phyloP scores from a whole-genome alignment of 2,329 filamentous ascomycete species.

The Lasiodiplodia sp. region DNA sequence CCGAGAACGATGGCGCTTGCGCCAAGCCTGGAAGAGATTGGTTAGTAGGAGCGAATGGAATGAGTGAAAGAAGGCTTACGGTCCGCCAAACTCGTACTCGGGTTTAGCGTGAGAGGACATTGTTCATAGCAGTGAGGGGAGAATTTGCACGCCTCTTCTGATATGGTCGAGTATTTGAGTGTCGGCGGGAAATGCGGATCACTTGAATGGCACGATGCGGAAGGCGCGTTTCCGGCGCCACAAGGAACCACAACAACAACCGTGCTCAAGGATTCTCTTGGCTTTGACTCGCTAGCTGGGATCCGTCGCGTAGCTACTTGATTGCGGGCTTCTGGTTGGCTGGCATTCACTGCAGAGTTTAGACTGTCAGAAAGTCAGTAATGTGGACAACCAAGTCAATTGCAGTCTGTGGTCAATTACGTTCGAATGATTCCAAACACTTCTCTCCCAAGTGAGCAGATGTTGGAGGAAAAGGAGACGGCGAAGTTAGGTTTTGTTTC shows the following conservation, averaged over 20 bases:
- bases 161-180: not conserved
- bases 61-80: slow-evolving; percentile 40
- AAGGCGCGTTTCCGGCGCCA: not conserved
- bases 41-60: slow-evolving; percentile 3
- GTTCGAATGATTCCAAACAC: not conserved
- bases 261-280: slow-evolving; percentile 9
- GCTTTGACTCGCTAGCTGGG: not conserved
- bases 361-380: not conserved
- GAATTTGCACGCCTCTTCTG: not conserved
- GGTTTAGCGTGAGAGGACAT: not conserved
- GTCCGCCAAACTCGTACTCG: slow-evolving; percentile 51
- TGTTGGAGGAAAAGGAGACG: not conserved
- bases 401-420: not conserved
- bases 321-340: not conserved
- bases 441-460: not conserved
- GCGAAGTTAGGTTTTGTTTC: not conserved
- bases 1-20: slow-evolving; percentile 74
- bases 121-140: not conserved
- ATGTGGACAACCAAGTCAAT: not conserved
- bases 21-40: not conserved
- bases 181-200: not conserved
- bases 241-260: not conserved
- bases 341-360: not conserved
- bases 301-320: not conserved
- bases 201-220: not conserved